phyloP scores from a whole-genome alignment of 164 flowering plant genomes.

The Umbilicus rupestris region DNA sequence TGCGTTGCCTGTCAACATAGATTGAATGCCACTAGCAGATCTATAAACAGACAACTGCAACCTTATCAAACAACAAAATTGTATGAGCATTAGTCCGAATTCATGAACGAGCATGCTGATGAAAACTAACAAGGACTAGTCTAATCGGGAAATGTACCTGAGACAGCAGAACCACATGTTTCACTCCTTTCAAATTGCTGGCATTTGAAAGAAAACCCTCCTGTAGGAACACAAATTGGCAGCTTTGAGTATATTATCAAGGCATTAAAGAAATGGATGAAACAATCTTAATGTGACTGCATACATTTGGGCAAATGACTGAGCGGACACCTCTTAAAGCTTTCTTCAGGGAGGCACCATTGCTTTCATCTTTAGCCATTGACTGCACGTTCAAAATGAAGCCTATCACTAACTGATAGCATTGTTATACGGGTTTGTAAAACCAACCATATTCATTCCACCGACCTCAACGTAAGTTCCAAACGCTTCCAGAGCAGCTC shows the following conservation, averaged over 20 bases:
- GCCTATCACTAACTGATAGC: background rate
- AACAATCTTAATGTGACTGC: constrained; percentile 9
- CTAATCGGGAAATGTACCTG: constrained; percentile 46
- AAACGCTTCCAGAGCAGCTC: constrained; percentile 75
- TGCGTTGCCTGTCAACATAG: constrained; percentile 53
- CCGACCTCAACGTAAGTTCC: constrained; percentile 90
- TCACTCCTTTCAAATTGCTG: constrained; percentile 47
- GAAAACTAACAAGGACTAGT: no score
- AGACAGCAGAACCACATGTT: constrained; percentile 67
- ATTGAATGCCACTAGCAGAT: constrained; percentile 64
- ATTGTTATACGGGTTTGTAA: background rate
- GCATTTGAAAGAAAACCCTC: constrained; percentile 56
- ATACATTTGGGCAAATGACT: constrained; percentile 73
- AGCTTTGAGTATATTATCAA: no score
- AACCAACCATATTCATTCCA: background rate
- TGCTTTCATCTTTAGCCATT: constrained; percentile 48
- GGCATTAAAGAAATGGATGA: no score
- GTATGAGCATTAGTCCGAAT: background rate
- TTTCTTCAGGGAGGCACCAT: constrained; percentile 39
- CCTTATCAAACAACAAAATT: constrained; percentile 34
- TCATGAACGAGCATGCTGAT: no score
- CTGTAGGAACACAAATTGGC: no score
- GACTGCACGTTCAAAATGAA: constrained; percentile 28
- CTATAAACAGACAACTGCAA: constrained; percentile 87
- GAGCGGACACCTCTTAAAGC: constrained; percentile 75